Conservation (phyloP, 2,329 filamentous ascomycete species). For the Paradendryphiella salina region DNA sequence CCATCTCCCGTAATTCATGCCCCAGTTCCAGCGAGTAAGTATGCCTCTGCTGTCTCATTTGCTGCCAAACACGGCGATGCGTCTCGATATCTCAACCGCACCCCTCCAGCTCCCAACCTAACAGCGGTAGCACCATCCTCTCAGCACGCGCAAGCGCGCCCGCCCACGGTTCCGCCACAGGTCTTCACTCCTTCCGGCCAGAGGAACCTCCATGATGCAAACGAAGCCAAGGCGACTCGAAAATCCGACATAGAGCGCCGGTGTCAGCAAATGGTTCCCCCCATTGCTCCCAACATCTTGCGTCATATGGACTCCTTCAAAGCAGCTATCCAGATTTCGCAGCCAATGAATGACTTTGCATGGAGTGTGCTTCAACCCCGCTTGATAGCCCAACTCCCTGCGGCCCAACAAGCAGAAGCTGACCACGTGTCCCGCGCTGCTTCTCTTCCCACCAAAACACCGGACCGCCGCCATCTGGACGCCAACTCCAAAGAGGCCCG, state of each 20-base stretch:
- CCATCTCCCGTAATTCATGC: slow-evolving; percentile 41
- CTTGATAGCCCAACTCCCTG: slow-evolving; percentile 66
- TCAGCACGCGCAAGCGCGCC: slow-evolving; percentile 36
- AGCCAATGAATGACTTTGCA: slow-evolving; percentile 67
- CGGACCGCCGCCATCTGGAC: slow-evolving; percentile 54
- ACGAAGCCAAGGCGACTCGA: slow-evolving; percentile 65
- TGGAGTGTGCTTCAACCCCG: slow-evolving; percentile 72
- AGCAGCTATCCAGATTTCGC: slow-evolving; percentile 70
- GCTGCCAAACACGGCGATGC: slow-evolving; percentile 17
- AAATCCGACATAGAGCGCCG: slow-evolving; percentile 72
- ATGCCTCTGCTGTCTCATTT: slow-evolving; percentile 22
- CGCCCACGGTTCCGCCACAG: slow-evolving; percentile 42
- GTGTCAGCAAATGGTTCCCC: slow-evolving; percentile 67
- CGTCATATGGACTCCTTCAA: slow-evolving; percentile 74
- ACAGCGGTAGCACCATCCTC: slow-evolving; percentile 36
- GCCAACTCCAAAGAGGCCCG: slow-evolving; percentile 56
- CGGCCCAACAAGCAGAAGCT: slow-evolving; percentile 62
- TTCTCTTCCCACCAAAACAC: slow-evolving; percentile 52
- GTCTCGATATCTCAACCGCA: slow-evolving; percentile 24
- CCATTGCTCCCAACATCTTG: slow-evolving; percentile 64
- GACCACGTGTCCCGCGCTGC: slow-evolving; percentile 55
- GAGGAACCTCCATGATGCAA: slow-evolving; percentile 64
- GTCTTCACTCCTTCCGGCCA: slow-evolving; percentile 44
- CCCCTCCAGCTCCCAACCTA: slow-evolving; percentile 33
- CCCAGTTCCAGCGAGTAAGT: slow-evolving; percentile 44